Percentiles rank a stretch among this genome's conserved stretches.
Evolutionary conservation across 768 basidiomycete genomes (phyloP).

Genomic region (Xerocomus brunneocitrinus): DNA sequence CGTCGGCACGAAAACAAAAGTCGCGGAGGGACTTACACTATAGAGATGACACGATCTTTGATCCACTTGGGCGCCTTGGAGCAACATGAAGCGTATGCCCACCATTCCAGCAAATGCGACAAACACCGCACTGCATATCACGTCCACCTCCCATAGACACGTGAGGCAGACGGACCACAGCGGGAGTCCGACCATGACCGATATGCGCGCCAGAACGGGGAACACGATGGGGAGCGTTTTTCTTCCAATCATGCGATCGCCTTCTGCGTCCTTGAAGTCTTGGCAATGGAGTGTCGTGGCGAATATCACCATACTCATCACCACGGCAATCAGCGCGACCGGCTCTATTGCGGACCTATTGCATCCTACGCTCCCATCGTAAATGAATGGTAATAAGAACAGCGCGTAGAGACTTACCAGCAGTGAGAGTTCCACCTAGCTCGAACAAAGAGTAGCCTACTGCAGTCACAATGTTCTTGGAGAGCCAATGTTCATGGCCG

Average conservation of each 20-base stretch:
- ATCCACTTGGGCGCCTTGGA: constrained; percentile 21
- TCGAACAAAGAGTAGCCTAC: constrained; percentile 37
- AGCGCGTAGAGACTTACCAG: constrained; percentile 25
- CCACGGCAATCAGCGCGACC: constrained; percentile 26
- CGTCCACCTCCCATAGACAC: constrained; percentile 25
- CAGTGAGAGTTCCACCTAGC: constrained; percentile 33
- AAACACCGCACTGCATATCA: constrained; percentile 24
- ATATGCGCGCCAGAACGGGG: constrained; percentile 29
- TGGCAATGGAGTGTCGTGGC: constrained; percentile 34
- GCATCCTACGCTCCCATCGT: constrained; percentile 18
- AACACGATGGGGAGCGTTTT: constrained; percentile 42
- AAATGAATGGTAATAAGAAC: not conserved
- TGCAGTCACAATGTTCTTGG: constrained; percentile 34
- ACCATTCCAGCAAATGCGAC: constrained; percentile 23
- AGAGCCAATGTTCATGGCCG: constrained; percentile 29
- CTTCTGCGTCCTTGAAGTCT: constrained; percentile 40
- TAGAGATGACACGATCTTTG: constrained; percentile 28
- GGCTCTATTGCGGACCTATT: constrained; percentile 22
- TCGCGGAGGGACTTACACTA: constrained; percentile 20
- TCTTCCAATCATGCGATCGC: constrained; percentile 37
- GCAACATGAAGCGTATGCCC: constrained; percentile 25
- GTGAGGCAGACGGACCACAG: constrained; percentile 29
- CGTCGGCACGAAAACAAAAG: not conserved
- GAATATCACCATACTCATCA: constrained; percentile 31
- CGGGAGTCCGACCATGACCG: constrained; percentile 26